These are phyloP conservation scores for Carex arenaria DNA, from an alignment of 202 grass and related monocot genomes.

Conservation along the genomic window DNA sequence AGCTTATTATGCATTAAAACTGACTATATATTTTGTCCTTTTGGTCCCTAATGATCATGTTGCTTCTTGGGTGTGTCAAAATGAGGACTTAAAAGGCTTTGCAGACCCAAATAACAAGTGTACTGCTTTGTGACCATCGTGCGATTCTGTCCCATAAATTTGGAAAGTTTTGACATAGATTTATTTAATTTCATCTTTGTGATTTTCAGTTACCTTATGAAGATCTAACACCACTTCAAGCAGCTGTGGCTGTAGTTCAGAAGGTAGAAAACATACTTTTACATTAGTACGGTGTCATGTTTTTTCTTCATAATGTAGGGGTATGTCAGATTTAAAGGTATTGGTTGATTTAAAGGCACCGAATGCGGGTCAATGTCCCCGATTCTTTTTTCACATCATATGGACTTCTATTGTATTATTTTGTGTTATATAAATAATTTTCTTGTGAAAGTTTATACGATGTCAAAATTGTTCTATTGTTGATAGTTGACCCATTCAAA, in stretches of 20 bases:
- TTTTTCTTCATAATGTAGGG: background rate
- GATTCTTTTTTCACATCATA: no score
- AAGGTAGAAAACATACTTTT: slow-evolving; percentile 39
- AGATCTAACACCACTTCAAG: slow-evolving; percentile 88
- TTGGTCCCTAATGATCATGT: background rate
- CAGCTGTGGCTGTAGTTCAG: slow-evolving; percentile 83
- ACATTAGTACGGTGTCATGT: background rate
- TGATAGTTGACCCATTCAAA: no score
- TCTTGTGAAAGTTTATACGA: no score
- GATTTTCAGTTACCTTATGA: slow-evolving; percentile 71
- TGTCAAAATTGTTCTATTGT: no score
- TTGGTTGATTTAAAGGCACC: no score
- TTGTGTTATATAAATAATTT: no score
- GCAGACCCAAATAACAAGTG: background rate
- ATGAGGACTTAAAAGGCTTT: background rate
- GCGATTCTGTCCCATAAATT: background rate
- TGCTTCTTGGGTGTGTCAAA: background rate
- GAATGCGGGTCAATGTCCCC: no score
- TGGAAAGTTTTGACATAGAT: background rate
- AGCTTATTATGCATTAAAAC: background rate
- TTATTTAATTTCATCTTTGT: background rate
- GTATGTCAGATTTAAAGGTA: no score
- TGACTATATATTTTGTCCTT: background rate
- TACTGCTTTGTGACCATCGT: background rate
- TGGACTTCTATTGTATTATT: no score